phyloP scores from a whole-genome alignment of 2,329 filamentous ascomycete species.

The Alternaria arbusti region DNA sequence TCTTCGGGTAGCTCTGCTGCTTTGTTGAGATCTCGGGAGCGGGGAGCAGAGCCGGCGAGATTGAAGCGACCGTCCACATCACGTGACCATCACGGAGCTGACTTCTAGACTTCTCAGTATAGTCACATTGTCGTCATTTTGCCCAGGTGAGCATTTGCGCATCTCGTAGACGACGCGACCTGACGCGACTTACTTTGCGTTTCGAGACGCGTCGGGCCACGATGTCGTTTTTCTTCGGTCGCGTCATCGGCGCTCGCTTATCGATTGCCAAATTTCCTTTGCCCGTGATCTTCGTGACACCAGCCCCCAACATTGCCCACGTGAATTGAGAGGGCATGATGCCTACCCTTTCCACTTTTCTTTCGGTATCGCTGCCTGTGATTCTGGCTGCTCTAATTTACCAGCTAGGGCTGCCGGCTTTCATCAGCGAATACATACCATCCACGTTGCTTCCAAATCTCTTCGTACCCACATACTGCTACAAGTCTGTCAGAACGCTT shows the following conservation, averaged over 20 bases:
- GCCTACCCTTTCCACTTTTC: conserved; percentile 26
- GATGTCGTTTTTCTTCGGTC: not conserved
- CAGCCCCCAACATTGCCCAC: not conserved
- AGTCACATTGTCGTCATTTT: not conserved
- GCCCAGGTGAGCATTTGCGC: not conserved
- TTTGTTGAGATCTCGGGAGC: not conserved
- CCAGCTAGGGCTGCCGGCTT: conserved; percentile 28
- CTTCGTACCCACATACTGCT: conserved; percentile 50
- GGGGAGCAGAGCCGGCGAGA: not conserved
- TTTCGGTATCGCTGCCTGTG: conserved; percentile 35
- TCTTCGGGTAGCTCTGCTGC: not conserved
- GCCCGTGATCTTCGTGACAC: not conserved
- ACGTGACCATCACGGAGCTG: not conserved
- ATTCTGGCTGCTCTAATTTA: conserved; percentile 37
- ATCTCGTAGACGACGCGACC: not conserved
- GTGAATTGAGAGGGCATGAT: conserved; percentile 16
- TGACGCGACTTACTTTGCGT: not conserved
- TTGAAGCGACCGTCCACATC: not conserved
- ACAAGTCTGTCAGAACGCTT: conserved; percentile 55
- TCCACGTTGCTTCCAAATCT: conserved; percentile 32
- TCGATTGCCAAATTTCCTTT: not conserved
- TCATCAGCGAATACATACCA: conserved; percentile 22
- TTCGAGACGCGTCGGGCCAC: not conserved
- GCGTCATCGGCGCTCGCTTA: conserved; percentile 11
- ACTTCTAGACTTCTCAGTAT: too few relatives aligned